Base-by-base conservation (phyloP, 2,329 filamentous ascomycete genomes). In the Fusarium sulawesiense region DNA sequence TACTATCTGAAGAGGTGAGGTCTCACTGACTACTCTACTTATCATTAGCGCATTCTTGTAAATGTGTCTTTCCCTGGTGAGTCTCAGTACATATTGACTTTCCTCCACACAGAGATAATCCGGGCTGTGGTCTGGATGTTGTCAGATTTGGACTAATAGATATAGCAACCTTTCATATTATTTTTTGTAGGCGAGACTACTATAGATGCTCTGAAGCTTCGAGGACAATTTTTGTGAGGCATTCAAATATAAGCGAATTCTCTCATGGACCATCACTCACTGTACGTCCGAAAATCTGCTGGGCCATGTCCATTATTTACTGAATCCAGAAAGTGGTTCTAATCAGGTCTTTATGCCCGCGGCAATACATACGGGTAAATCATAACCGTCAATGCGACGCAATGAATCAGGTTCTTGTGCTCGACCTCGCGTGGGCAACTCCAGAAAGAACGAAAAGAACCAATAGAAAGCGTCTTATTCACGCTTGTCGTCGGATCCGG, bases 401-500 rank as follows among this genome's bases (percentile, higher is more conserved):
- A 53, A 12, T 40, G 32, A 37, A 40, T 53, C 34, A 42, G 49
- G n/a, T 27, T 41, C 23, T 25, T 42, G 10, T 20, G 11, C 25
- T 27, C 2, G 14, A 32, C 21, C 37, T 30, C 21, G 25, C 27
- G 16, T 48, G 51, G 21, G n/a, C 25, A 12, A 32, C 51, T 41
- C 27, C 5, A 59, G 30, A 13, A 40, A 16, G n/a, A 25, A 9
- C 30, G 2, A 10, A 6, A 12, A 37, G 2, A 46, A n/a, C 61
- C 61, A 64, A 64, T 64, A 3, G 40, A 50, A 30, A 23, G 13
- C 13, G 21, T 29, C 40, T 46, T 50, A 45, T 46, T 34, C 44
- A 64, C 30, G 51, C 45, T 21, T 29, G 20, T 45, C n/a, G 27
- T 65, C 30, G 51, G 51, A 59, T 59, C 45, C 61, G 61, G 61